Conservation (phyloP, 176 grass and related monocot species). For the Thinopyrum elongatum region DNA sequence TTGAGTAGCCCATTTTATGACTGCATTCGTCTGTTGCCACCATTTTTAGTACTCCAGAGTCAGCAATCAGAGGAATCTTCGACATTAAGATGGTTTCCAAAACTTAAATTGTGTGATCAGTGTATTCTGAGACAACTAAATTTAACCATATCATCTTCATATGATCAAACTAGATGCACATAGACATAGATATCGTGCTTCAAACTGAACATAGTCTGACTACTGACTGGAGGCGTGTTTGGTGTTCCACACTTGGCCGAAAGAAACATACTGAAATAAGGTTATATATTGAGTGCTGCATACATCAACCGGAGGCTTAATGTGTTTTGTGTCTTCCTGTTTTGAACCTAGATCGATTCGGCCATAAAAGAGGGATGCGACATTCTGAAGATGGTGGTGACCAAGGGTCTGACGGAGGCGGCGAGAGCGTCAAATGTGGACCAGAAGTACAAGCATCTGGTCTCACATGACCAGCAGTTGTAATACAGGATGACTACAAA, state of each 20-base stretch:
- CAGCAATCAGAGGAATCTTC: background rate
- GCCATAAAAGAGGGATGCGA: slow-evolving; percentile 68
- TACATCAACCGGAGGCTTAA: background rate
- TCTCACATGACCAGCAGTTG: slow-evolving; percentile 23
- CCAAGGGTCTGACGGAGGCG: slow-evolving; percentile 55
- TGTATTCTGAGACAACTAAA: background rate
- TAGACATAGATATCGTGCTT: background rate
- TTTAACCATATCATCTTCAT: background rate
- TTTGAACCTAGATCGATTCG: slow-evolving; percentile 63
- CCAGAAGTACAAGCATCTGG: slow-evolving; percentile 90
- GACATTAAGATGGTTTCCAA: background rate
- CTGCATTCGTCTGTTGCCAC: background rate
- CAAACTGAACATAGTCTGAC: background rate
- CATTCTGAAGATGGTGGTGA: slow-evolving; percentile 67
- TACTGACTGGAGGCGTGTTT: too few species aligned
- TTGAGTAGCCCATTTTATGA: background rate
- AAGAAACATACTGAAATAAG: background rate
- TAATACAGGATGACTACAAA: background rate
- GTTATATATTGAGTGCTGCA: background rate
- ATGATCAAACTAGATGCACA: background rate
- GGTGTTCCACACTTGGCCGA: background rate
- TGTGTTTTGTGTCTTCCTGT: slow-evolving; percentile 21
- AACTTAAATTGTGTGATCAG: background rate
- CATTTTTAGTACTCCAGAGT: background rate
- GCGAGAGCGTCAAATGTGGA: slow-evolving; percentile 56